phyloP scores from a whole-genome alignment of 1,284 basidiomycete genomes.

The Vanrija pseudolonga region DNA sequence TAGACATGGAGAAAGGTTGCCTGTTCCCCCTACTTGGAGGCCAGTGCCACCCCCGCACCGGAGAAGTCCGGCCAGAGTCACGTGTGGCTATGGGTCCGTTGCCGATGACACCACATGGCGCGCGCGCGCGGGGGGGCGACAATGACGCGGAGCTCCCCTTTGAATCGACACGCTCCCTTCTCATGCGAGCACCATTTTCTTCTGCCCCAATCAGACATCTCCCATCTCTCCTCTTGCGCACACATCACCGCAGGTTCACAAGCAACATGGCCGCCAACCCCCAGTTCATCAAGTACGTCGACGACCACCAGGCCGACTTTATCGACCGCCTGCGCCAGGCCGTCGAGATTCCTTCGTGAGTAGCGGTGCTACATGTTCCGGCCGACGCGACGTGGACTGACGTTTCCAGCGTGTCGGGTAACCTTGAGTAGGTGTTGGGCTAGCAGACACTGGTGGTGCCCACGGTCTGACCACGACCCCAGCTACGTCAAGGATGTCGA shows the following conservation, averaged over 20 bases:
- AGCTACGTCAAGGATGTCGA: constrained; percentile 69
- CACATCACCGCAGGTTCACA: neutral
- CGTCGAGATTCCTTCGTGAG: constrained; percentile 83
- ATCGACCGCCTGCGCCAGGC: constrained; percentile 74
- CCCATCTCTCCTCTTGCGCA: no score
- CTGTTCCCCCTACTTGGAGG: neutral
- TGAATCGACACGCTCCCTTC: no score
- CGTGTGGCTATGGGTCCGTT: neutral
- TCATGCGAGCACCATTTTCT: no score
- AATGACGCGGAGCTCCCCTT: no score
- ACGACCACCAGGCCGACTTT: constrained; percentile 67
- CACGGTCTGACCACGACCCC: constrained; percentile 42
- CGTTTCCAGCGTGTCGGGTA: constrained; percentile 47
- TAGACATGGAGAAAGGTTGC: neutral
- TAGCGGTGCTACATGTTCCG: constrained; percentile 6
- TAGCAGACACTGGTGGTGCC: neutral
- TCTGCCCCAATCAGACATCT: no score
- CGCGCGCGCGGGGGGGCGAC: no score
- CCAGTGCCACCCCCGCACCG: neutral
- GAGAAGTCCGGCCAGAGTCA: neutral
- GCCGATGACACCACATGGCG: neutral
- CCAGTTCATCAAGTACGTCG: constrained; percentile 62
- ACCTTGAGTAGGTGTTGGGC: constrained; percentile 35
- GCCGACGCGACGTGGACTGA: constrained; percentile 7
- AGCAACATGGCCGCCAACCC: constrained; percentile 49